Conservation (phyloP, 805 yeast species). For the Candida anglica region DNA sequence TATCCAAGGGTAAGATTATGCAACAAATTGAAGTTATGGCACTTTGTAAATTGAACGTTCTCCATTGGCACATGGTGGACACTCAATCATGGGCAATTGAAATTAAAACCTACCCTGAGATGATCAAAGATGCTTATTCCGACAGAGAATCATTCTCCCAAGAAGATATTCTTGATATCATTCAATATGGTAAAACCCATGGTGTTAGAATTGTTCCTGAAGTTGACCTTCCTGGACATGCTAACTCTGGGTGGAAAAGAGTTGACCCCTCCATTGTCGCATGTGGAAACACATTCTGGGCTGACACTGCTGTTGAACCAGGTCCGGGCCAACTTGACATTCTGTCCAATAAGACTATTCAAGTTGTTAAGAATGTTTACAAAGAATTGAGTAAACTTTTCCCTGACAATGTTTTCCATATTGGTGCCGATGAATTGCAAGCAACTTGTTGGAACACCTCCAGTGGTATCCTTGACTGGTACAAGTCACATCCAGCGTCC, state of each 20-base stretch:
- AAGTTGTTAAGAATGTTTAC: slow-evolving; percentile 28
- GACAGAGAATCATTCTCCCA: slow-evolving; percentile 22
- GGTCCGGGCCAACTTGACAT: slow-evolving; percentile 40
- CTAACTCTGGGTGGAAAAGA: slow-evolving; percentile 35
- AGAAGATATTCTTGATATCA: slow-evolving; percentile 20
- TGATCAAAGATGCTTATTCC: slow-evolving; percentile 37
- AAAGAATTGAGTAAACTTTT: slow-evolving; percentile 28
- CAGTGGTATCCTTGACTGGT: slow-evolving; percentile 19
- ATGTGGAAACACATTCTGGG: slow-evolving; percentile 22
- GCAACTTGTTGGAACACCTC: slow-evolving; percentile 31
- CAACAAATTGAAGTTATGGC: slow-evolving; percentile 38
- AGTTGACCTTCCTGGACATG: slow-evolving; percentile 40
- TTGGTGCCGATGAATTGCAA: slow-evolving; percentile 37
- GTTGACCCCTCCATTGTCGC: slow-evolving; percentile 26
- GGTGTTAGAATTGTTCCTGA: slow-evolving; percentile 43
- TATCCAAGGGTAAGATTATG: slow-evolving; percentile 17
- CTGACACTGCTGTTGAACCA: slow-evolving; percentile 30
- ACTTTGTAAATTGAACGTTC: slow-evolving; percentile 31
- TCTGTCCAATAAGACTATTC: slow-evolving; percentile 24
- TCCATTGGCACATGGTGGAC: slow-evolving; percentile 40
- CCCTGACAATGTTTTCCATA: slow-evolving; percentile 36
- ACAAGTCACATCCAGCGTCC: too few relatives aligned
- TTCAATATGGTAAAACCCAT: slow-evolving; percentile 26
- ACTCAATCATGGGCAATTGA: slow-evolving; percentile 39
- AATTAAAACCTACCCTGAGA: slow-evolving; percentile 27